Evolutionary conservation across 2,329 filamentous ascomycete species (phyloP), one percentile per base, ranked within the genome.

Genomic region (Orbilia ellipsospora): DNA sequence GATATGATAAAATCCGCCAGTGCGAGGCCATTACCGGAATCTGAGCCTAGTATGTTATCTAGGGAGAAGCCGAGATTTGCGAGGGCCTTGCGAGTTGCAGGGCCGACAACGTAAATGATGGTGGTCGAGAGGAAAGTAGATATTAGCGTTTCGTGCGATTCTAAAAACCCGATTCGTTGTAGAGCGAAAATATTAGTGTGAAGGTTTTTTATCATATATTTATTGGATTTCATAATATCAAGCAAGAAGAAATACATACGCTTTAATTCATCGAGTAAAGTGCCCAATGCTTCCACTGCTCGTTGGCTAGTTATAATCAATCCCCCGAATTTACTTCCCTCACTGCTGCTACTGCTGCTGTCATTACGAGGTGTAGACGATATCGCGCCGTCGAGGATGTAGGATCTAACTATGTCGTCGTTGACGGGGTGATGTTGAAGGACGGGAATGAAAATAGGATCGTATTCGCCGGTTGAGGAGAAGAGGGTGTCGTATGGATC

Each of bases 231-330:
- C 79, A n/a, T 12, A 15, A 16, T 44, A 10, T 2, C 26, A n/a
- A 1, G n/a, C 36, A 40, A 18, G 23, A 23, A 23, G 23, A 23
- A 23, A 23, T 2, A 77, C 84, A 54, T 77, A 82, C 82, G 83
- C 80, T 83, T 83, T 23, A 87, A 84, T 36, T 88, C 86, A 13
- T 86, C 83, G 0, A 93, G 85, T 7, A 92, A 83, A 54, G 86
- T 84, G 2, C 87, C 83, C 79, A 95, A 93, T 0, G 90, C 91
- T 81, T 95, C 92, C 1, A 95, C 92, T 0, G 92, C 91, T 57
- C 92, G 87, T 81, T 95, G 92, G 6, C 91, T 94, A 1, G 92
- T 95, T 80, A 95, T 94, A 59, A 95, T 89, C 70, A 94, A 83
- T n/a, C 91, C 92, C 4, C 91, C 91, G 80, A 92, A 94, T 44